These are phyloP conservation scores for Ballota nigra DNA, from an alignment of 257 asterid species.

Conservation along the genomic window DNA sequence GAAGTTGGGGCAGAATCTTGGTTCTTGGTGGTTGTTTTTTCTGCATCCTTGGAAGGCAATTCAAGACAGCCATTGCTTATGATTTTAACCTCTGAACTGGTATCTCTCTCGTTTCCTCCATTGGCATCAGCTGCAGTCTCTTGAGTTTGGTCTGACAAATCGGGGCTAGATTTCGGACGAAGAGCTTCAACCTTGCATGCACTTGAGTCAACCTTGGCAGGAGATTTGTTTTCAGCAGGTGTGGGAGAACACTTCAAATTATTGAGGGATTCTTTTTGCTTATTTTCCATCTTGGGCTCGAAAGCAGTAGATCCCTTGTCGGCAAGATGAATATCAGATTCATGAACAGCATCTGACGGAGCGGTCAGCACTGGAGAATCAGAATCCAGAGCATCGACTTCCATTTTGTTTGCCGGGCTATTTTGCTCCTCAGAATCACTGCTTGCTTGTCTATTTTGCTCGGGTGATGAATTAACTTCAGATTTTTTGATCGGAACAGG, in stretches of 20 bases:
- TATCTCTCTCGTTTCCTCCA: not conserved
- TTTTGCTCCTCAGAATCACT: constrained; percentile 22
- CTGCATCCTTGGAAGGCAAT: not conserved
- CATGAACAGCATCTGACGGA: constrained; percentile 21
- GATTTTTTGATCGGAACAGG: constrained; percentile 36
- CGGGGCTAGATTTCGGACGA: not conserved
- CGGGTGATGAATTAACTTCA: constrained; percentile 31
- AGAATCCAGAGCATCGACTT: constrained; percentile 14
- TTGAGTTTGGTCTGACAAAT: constrained; percentile 12
- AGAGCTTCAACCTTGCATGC: constrained; percentile 17
- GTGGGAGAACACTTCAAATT: constrained; percentile 15
- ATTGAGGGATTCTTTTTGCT: constrained; percentile 18
- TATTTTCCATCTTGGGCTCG: constrained; percentile 4
- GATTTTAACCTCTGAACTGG: not conserved
- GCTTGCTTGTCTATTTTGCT: constrained; percentile 21
- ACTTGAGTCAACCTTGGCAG: constrained; percentile 8
- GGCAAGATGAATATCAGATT: not conserved
- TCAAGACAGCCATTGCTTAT: constrained; percentile 18
- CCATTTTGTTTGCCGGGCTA: constrained; percentile 7
- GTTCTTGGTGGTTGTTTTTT: not conserved
- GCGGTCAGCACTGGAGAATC: constrained; percentile 1
- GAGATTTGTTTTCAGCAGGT: not conserved
- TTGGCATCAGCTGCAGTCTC: not conserved
- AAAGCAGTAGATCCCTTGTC: not conserved
- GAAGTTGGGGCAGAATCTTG: not conserved